A percentile compares a stretch with the other conserved stretches of the same genome.
These are phyloP conservation scores for Leccinum disarticulatum DNA, from an alignment of 768 basidiomycete species.

Conservation along the genomic window DNA sequence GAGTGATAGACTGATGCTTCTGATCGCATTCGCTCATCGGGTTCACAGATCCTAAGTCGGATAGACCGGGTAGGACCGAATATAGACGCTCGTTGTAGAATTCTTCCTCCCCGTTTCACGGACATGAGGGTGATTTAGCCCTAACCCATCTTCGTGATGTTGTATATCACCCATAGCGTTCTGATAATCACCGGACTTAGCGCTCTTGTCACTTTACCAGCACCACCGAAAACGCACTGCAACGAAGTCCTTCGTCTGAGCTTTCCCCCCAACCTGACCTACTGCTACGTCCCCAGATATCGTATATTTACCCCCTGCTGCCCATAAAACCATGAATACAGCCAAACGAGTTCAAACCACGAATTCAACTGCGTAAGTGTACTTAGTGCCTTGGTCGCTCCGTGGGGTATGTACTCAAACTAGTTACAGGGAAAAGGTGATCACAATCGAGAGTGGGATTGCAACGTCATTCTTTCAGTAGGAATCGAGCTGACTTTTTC, in stretches of 20 bases:
- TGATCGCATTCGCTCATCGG: background rate
- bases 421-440: background rate
- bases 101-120: background rate
- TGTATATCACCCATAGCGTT: background rate
- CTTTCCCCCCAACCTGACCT: background rate
- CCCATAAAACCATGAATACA: background rate
- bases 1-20: too few species aligned
- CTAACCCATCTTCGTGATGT: background rate
- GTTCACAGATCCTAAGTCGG: background rate
- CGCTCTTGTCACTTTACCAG: background rate
- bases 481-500: too few species aligned
- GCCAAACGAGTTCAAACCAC: background rate
- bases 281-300: background rate
- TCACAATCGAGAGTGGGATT: slow-evolving; percentile 1
- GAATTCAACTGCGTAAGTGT: background rate
- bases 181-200: background rate
- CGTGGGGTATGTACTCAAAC: background rate
- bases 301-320: background rate
- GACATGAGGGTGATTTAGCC: background rate
- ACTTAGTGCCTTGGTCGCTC: background rate
- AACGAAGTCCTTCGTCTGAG: background rate
- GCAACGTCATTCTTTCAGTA: background rate
- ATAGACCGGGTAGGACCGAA: background rate
- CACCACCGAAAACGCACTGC: background rate
- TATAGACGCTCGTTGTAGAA: slow-evolving; percentile 7